These are phyloP conservation scores for Ganoderma sinense DNA, from an alignment of 1,284 basidiomycete species.

Conservation along the genomic window DNA sequence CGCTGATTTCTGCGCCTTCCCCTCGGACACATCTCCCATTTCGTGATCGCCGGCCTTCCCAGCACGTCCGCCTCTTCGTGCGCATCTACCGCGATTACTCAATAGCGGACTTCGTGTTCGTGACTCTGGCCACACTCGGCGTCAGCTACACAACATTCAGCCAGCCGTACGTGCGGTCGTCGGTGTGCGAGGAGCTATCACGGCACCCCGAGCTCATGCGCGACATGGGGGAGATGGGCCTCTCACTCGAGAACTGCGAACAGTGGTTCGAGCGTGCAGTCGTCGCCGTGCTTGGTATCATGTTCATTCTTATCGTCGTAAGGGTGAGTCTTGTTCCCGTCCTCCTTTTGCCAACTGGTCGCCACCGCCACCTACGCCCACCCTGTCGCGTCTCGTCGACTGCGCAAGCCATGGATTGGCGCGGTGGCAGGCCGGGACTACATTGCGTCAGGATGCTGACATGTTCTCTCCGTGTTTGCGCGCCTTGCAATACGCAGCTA, in stretches of 20 bases:
- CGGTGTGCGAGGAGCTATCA: conserved; percentile 75
- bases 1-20: neutral
- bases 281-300: conserved; percentile 60
- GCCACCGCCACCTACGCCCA: conserved; percentile 8
- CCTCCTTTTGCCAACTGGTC: neutral
- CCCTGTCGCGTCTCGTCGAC: neutral
- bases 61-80: conserved; percentile 62
- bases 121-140: conserved; percentile 60
- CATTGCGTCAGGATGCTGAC: conserved; percentile 14
- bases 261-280: conserved; percentile 76
- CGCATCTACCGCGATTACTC: conserved; percentile 77
- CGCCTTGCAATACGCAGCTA: conserved; percentile 49
- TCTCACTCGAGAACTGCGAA: conserved; percentile 81
- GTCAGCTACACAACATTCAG: conserved; percentile 67
- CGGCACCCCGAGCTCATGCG: conserved; percentile 76
- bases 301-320: conserved; percentile 68
- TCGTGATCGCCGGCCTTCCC: neutral
- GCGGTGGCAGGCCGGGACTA: conserved; percentile 5
- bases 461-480: conserved; percentile 7
- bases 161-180: conserved; percentile 57
- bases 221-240: conserved; percentile 72
- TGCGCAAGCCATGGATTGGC: neutral
- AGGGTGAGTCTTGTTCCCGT: conserved; percentile 53
- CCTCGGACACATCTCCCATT: neutral
- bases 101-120: conserved; percentile 76